Percentiles rank a stretch among this genome's conserved stretches.
These are phyloP conservation scores for Podila epigama DNA, from an alignment of 192 early-diverging fungal genomes.

Conservation along the genomic window DNA sequence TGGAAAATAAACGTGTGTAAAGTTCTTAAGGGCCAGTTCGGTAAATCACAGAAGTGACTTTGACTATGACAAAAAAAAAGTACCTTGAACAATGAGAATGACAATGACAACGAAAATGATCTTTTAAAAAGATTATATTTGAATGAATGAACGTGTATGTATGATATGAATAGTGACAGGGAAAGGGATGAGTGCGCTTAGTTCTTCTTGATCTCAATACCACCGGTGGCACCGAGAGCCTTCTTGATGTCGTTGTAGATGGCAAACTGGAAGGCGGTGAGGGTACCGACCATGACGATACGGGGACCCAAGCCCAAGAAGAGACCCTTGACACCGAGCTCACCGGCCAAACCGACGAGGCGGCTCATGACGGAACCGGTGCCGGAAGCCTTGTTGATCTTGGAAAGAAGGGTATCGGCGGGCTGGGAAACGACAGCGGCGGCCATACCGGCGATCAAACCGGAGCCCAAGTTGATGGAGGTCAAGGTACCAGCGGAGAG, in stretches of 20 bases:
- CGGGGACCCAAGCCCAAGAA: conserved; percentile 73
- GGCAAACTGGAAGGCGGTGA: conserved; percentile 73
- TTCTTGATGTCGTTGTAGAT: conserved; percentile 71
- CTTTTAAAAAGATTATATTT: not conserved
- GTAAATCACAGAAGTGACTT: no score
- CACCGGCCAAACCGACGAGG: conserved; percentile 56
- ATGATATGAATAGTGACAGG: conserved; percentile 14
- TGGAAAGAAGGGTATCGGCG: conserved; percentile 74
- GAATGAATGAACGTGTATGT: not conserved
- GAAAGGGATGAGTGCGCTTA: conserved; percentile 15
- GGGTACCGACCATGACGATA: conserved; percentile 72
- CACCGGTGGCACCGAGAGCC: conserved; percentile 65
- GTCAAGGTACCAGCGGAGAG: conserved; percentile 57
- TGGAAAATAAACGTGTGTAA: not conserved
- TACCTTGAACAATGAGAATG: no score
- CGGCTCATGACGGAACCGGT: conserved; percentile 66
- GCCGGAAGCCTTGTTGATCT: conserved; percentile 77
- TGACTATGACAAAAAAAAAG: no score
- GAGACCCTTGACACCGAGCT: conserved; percentile 65
- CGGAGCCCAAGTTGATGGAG: conserved; percentile 63
- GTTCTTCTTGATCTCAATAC: conserved; percentile 55
- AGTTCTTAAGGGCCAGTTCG: no score
- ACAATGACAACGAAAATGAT: no score
- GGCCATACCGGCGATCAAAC: conserved; percentile 73
- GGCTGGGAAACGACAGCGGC: conserved; percentile 74